phyloP scores from a whole-genome alignment of 306 rosid species.

The Vigna trinervia region DNA sequence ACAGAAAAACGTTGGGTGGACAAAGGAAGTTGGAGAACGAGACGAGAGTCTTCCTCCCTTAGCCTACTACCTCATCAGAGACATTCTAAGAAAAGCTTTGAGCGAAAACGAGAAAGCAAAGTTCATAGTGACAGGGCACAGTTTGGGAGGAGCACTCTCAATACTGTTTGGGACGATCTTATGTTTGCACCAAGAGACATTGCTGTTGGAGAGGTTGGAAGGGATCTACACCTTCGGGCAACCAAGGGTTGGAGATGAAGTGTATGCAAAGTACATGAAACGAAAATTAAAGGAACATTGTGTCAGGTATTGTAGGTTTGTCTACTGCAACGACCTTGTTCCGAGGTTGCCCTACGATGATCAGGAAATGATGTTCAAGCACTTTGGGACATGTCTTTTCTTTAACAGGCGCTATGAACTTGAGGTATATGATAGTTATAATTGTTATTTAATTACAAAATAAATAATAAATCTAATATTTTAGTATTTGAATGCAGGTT shows the following conservation, averaged over 20 bases:
- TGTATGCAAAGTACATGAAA: slow-evolving; percentile 59
- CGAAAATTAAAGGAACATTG: slow-evolving; percentile 48
- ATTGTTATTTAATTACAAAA: too few species aligned
- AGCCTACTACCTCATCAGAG: slow-evolving; percentile 66
- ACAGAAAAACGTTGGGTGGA: slow-evolving; percentile 62
- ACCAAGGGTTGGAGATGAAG: slow-evolving; percentile 77
- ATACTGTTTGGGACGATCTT: slow-evolving; percentile 58
- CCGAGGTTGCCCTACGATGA: slow-evolving; percentile 79
- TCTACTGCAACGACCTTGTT: slow-evolving; percentile 73
- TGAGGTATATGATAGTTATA: slow-evolving; percentile 40
- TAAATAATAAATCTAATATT: too few species aligned
- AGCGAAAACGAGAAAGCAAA: slow-evolving; percentile 42
- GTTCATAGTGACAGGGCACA: slow-evolving; percentile 68
- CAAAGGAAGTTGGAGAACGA: slow-evolving; percentile 38
- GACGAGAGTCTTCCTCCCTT: slow-evolving; percentile 42
- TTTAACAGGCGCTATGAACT: slow-evolving; percentile 57
- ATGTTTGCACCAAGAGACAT: slow-evolving; percentile 59
- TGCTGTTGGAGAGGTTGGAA: slow-evolving; percentile 63
- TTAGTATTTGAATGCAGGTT: slow-evolving; percentile 42
- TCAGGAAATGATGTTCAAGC: slow-evolving; percentile 68
- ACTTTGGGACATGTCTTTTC: slow-evolving; percentile 75
- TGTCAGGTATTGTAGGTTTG: slow-evolving; percentile 64
- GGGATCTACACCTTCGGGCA: slow-evolving; percentile 89
- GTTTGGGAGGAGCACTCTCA: slow-evolving; percentile 74
- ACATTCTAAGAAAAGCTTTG: slow-evolving; percentile 46